Conservation (phyloP, 225 moss, liverwort and hornwort species). For the Marchantia polymorpha region DNA sequence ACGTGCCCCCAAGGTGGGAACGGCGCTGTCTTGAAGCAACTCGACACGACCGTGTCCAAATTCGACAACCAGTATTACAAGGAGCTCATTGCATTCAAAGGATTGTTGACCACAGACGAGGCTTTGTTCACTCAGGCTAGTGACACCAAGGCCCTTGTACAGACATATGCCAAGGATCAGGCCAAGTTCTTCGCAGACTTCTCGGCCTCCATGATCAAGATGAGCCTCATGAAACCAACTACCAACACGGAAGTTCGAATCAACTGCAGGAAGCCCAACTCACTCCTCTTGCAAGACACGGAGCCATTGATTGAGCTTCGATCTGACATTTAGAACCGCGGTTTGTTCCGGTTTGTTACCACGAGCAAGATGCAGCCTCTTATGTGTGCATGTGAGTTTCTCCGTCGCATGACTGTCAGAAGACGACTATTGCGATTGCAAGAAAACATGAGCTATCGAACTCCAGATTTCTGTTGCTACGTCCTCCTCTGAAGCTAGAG, state of each 20-base stretch:
- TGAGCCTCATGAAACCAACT: constrained; percentile 12
- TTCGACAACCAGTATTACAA: constrained; percentile 48
- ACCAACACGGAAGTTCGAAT: background rate
- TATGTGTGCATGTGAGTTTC: too few relatives aligned
- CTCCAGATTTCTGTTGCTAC: too few relatives aligned
- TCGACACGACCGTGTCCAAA: constrained; percentile 28
- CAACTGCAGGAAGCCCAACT: constrained; percentile 8
- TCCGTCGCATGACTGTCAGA: too few relatives aligned
- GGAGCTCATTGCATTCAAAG: constrained; percentile 9
- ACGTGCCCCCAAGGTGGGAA: constrained; percentile 25
- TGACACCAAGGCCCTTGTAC: constrained; percentile 23
- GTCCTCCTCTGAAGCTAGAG: too few relatives aligned
- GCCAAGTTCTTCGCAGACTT: constrained; percentile 20
- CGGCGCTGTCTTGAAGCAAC: constrained; percentile 10
- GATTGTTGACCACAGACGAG: constrained; percentile 26
- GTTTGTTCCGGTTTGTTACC: too few relatives aligned
- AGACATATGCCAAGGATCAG: constrained; percentile 24
- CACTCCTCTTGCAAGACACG: background rate
- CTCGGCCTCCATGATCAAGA: constrained; percentile 13
- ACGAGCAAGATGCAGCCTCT: too few relatives aligned
- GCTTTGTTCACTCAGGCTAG: constrained; percentile 14
- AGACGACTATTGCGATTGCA: too few relatives aligned
- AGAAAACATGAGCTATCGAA: too few relatives aligned
- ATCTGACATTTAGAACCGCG: background rate
- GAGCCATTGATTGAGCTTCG: constrained; percentile 1